Base-by-base conservation (phyloP, 805 yeast genomes). In the Cyberlindnera bimundalis region DNA sequence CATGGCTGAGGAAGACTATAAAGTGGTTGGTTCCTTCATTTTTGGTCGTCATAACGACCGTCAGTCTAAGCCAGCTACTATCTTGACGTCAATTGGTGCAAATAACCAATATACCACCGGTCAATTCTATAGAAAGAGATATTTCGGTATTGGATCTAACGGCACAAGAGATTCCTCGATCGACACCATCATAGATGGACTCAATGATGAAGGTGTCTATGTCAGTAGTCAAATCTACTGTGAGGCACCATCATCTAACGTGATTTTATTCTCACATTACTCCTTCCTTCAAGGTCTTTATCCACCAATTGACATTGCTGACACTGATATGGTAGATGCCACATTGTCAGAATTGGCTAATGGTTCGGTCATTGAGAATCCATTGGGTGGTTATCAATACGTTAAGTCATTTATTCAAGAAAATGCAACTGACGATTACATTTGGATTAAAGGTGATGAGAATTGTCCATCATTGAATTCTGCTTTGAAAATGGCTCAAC, bases 21-120 rank as follows among this genome's bases (percentile, higher is more conserved):
- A 19, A n/a, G 34, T 49, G 19, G 11, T 42, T 5, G 78, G 76
- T 13, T 57, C 74, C 4, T 67, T 66, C 42, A 66, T 72, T 48
- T 70, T 70, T 47, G 72, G 71, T 28, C 63, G 78, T 47, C 77
- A 72, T 53, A 74, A 73, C 40, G 78, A 73, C 51, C 63, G 78
- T 47, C 62, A 68, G 34, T 59, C 67, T 26, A 72, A 73, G 45
- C 77, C 76, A 13, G 67, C 74, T 6, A 53, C 51, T 29, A 55
- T 62, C 36, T 55, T 72, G 37, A 68, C 75, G 20, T 68, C 74
- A n/a, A 40, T 61, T 14, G 78, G 78, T 43, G 68, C 71, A 9
- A 41, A 37, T 16, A 55, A 61, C 37, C 71, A 64, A 48, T 59
- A 51, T 38, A 55, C 47, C n/a, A 56, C 65, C 13, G 78, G 78